Percentiles rank a stretch among this genome's conserved stretches.
These are phyloP conservation scores for Phytophthora melonis DNA, from an alignment of 352 stramenopile genomes.

Conservation along the genomic window DNA sequence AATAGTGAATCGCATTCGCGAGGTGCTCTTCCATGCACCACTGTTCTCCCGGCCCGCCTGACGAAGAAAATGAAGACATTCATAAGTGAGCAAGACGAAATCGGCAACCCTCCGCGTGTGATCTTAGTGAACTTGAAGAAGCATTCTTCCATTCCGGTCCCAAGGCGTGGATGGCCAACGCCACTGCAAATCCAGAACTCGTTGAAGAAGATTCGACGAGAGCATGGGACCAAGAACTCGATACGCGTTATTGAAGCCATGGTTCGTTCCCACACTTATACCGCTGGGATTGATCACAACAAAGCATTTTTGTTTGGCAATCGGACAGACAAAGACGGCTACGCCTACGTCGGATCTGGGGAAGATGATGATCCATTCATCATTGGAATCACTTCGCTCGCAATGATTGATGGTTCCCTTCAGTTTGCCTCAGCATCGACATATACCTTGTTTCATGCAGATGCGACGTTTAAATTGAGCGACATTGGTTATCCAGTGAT, in stretches of 20 bases:
- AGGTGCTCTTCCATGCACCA: not conserved
- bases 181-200: not conserved
- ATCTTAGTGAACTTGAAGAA: not conserved
- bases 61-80: not conserved
- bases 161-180: not conserved
- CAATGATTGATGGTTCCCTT: not conserved
- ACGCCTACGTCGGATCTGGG: not conserved
- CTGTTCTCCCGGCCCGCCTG: not conserved
- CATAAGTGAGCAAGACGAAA: not conserved
- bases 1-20: not conserved
- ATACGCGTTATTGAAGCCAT: not conserved
- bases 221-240: not conserved
- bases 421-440: not conserved
- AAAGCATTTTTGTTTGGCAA: not conserved
- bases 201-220: not conserved
- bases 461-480: not conserved
- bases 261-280: not conserved
- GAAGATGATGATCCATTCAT: not conserved
- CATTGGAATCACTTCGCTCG: not conserved
- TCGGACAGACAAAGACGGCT: not conserved
- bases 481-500: not conserved
- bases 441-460: not conserved
- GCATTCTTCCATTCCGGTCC: not conserved
- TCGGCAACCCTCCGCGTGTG: not conserved
- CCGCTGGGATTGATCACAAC: not conserved